phyloP scores from a whole-genome alignment of 441 rosid genomes.

The Corymbia citriodora region DNA sequence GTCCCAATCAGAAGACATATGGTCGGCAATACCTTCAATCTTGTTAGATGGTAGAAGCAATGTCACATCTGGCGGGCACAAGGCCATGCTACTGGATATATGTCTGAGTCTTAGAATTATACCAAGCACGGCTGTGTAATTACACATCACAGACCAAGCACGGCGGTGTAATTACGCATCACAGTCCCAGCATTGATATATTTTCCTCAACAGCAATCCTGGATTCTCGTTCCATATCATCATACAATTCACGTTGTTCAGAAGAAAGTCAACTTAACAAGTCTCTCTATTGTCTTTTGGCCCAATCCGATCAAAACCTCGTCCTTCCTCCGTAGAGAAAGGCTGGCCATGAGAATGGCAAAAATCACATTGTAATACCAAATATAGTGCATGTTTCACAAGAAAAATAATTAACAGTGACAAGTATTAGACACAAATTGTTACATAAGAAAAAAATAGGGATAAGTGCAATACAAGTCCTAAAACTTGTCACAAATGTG shows the following conservation, averaged over 20 bases:
- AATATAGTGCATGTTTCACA: too few relatives aligned
- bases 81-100: constrained; percentile 23
- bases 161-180: constrained; percentile 47
- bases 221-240: constrained; percentile 64
- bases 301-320: constrained; percentile 61
- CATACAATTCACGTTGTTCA: constrained; percentile 71
- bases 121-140: constrained; percentile 33
- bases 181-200: constrained; percentile 43
- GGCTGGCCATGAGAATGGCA: too few relatives aligned
- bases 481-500: too few relatives aligned
- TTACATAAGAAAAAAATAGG: too few relatives aligned
- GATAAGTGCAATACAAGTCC: too few relatives aligned
- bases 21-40: too few relatives aligned
- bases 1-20: too few relatives aligned
- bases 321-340: constrained; percentile 9
- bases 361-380: too few relatives aligned
- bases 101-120: constrained; percentile 69
- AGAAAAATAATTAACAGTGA: too few relatives aligned
- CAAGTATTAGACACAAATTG: too few relatives aligned
- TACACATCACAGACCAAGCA: constrained; percentile 1
- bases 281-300: constrained; percentile 29
- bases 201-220: constrained; percentile 48
- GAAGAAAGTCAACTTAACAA: constrained; percentile 48
- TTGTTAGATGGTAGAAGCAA: too few relatives aligned
- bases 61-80: too few relatives aligned